Base-by-base conservation (phyloP, 1,284 basidiomycete genomes). In the Schizophyllum amplum region DNA sequence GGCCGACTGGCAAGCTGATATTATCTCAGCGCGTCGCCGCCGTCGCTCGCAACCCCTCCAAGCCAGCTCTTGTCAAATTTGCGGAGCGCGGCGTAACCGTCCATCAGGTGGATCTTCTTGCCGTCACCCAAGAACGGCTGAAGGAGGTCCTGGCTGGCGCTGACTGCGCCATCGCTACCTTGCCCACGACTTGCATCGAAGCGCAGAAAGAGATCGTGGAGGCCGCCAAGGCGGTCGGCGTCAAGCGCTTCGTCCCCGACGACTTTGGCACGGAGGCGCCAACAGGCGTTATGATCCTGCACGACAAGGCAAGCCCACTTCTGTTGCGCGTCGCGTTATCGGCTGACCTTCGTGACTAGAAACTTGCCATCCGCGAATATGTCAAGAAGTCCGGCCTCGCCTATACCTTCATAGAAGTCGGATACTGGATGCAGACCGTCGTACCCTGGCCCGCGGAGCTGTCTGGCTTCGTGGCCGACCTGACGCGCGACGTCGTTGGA, bases 111-210 rank as follows among this genome's bases (percentile, higher is more conserved):
- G 33, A 42, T 17, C 33, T 42, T 17, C 13, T 13, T 9, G 33
- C 11, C 33, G 33, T 42, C 4, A 4, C 33, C 13, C 33, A 42
- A 17, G 33, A 42, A 17, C 33, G 33, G 33, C 33, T 42, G 33
- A 9, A 42, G 33, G 33, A 33, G 5, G 27, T 25, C 24, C 46
- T 59, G 3, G 20, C 47, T 1, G 59, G 55, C 22, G 25, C 57
- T 24, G 63, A 66, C 15, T 61, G 62, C 23, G 56, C 66, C 13
- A 59, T 67, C 26, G 58, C 61, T 17, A 55, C 65, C 2, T 33
- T 66, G 24, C 51, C 47, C 20, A 55, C 49, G 13, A 27, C 27
- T 17, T 56, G 27, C 4, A 51, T 57, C 5, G 47, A 53, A n/a
- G 51, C 52, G n/a, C 65, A 67, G 51, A 20, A 48, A 0, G 23